Conservation (phyloP, 805 yeast genomes). For the Ogataea haglerorum region DNA sequence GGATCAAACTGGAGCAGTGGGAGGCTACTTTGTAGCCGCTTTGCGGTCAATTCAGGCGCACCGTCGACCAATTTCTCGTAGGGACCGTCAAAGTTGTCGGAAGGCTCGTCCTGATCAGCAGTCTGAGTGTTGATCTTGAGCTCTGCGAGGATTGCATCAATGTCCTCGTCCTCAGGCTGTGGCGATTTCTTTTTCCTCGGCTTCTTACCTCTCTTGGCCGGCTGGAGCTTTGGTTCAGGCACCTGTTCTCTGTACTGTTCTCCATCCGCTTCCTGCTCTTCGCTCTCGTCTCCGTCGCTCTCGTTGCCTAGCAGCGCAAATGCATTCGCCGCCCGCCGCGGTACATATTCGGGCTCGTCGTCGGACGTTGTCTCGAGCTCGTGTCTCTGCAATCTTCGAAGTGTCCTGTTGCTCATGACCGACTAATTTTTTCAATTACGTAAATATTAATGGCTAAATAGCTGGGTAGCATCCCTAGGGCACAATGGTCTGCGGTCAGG, state of each 20-base stretch:
- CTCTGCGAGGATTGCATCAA: conserved; percentile 53
- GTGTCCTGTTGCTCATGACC: conserved; percentile 47
- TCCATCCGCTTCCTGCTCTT: conserved; percentile 1
- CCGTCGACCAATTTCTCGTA: conserved; percentile 12
- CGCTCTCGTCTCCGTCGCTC: conserved; percentile 26
- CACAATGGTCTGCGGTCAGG: too few species aligned
- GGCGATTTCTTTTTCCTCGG: conserved; percentile 7
- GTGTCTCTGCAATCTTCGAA: conserved; percentile 24
- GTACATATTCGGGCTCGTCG: conserved; percentile 4
- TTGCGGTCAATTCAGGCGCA: conserved; percentile 42
- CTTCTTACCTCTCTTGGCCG: conserved; percentile 11
- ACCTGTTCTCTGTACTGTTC: background rate
- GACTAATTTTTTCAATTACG: background rate
- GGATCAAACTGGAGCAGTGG: conserved; percentile 43
- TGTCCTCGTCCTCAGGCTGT: conserved; percentile 43
- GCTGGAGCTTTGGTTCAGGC: background rate
- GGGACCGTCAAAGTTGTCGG: conserved; percentile 16
- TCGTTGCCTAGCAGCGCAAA: conserved; percentile 38
- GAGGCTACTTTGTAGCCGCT: conserved; percentile 39
- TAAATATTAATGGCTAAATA: too few species aligned
- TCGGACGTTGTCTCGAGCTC: conserved; percentile 13
- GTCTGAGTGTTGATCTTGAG: conserved; percentile 22
- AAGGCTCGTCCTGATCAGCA: conserved; percentile 21
- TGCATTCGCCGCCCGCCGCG: conserved; percentile 35
- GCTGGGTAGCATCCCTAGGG: too few species aligned